Conservation (phyloP, 164 flowering plant species). For the Houttuynia cordata region DNA sequence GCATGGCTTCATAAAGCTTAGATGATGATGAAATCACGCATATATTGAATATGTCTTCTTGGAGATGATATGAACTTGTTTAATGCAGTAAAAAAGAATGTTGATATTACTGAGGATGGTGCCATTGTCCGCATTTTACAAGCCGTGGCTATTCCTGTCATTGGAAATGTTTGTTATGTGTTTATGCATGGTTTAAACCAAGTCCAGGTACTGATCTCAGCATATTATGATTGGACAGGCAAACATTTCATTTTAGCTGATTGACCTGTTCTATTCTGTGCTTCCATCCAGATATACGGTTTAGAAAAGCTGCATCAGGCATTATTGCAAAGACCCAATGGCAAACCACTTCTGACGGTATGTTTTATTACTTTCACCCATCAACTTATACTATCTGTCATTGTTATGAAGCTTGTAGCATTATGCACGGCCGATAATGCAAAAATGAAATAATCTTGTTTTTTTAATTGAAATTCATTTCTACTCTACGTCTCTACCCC, state of each 20-base stretch:
- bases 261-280: background rate
- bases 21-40: background rate
- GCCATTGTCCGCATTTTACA: constrained; percentile 55
- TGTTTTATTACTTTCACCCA: background rate
- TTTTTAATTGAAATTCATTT: no score
- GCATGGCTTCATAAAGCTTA: background rate
- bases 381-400: no score
- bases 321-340: background rate
- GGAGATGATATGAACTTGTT: background rate
- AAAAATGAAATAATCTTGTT: no score
- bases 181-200: constrained; percentile 90
- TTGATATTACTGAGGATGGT: constrained; percentile 55
- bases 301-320: background rate
- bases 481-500: no score
- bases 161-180: constrained; percentile 89
- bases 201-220: constrained; percentile 41
- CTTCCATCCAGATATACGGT: background rate
- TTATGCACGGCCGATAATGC: no score
- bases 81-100: constrained; percentile 39
- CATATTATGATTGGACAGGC: background rate
- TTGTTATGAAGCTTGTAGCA: no score
- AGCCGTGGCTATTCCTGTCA: constrained; percentile 75
- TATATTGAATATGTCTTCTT: background rate
- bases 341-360: background rate
- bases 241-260: background rate